Conservation (phyloP, 768 basidiomycete genomes). For the Nidula microcarpa region DNA sequence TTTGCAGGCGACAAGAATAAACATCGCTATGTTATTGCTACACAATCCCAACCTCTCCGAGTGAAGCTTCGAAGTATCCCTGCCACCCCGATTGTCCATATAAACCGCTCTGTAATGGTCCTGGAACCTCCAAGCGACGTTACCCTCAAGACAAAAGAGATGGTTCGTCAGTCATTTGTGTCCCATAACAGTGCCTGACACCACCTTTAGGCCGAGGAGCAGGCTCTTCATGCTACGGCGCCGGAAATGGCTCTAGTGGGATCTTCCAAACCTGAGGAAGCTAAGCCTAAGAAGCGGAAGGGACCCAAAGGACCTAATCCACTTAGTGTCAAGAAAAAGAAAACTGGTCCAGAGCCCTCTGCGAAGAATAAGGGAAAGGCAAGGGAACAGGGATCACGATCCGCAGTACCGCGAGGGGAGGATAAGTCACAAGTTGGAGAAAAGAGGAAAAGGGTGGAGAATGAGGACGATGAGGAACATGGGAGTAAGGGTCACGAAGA, state of each 20-base stretch:
- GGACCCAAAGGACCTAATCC: slow-evolving; percentile 90
- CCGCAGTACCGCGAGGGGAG: too few relatives aligned
- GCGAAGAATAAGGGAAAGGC: slow-evolving; percentile 13
- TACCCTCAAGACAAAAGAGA: slow-evolving; percentile 67
- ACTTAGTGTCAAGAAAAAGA: slow-evolving; percentile 89
- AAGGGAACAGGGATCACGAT: not conserved
- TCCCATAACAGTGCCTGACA: not conserved
- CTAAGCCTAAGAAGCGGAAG: slow-evolving; percentile 52
- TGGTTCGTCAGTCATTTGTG: slow-evolving; percentile 37
- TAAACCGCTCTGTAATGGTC: slow-evolving; percentile 90
- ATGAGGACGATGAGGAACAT: too few relatives aligned
- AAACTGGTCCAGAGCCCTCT: slow-evolving; percentile 31
- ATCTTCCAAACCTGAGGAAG: slow-evolving; percentile 28
- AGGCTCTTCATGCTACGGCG: slow-evolving; percentile 47
- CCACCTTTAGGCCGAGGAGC: slow-evolving; percentile 57
- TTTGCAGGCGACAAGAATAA: slow-evolving; percentile 74
- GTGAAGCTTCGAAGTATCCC: slow-evolving; percentile 67
- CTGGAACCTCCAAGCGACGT: slow-evolving; percentile 85
- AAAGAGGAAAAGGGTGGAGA: too few relatives aligned
- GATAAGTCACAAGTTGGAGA: too few relatives aligned
- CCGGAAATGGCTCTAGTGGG: slow-evolving; percentile 45
- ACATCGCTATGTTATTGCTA: slow-evolving; percentile 88
- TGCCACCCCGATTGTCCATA: slow-evolving; percentile 85
- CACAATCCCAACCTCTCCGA: slow-evolving; percentile 76
- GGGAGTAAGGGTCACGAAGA: too few relatives aligned